Evolutionary conservation across 371 early-diverging fungal species (phyloP).

Genomic region (Syncephalastrum monosporum): DNA sequence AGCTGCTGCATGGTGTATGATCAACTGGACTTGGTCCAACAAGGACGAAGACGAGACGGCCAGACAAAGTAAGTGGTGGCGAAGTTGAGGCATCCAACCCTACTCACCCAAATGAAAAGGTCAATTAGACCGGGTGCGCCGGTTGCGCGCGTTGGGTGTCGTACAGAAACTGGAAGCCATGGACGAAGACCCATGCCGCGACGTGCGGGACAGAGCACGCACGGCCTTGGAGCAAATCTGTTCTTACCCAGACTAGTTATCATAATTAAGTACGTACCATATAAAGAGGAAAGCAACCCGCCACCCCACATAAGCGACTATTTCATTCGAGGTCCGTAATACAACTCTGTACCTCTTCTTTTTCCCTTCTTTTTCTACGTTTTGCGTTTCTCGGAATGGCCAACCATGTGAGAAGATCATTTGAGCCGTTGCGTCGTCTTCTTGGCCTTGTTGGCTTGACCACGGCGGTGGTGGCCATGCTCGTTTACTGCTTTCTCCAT

Average conservation of each 20-base stretch:
- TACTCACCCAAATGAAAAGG: conserved; percentile 8
- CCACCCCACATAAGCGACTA: no score
- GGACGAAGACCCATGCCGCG: conserved; percentile 57
- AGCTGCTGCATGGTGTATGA: conserved; percentile 77
- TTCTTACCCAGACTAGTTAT: conserved; percentile 8
- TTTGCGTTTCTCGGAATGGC: no score
- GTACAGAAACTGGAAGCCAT: conserved; percentile 56
- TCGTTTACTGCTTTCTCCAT: conserved; percentile 49
- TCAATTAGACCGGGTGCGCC: conserved; percentile 21
- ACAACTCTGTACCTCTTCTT: no score
- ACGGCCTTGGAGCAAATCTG: conserved; percentile 66
- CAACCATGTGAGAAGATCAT: no score
- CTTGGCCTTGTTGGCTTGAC: no score
- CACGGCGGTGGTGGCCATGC: neutral
- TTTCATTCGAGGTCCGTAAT: no score
- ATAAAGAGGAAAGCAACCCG: neutral
- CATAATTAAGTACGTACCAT: neutral
- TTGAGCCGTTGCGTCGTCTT: no score
- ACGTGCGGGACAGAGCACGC: conserved; percentile 76
- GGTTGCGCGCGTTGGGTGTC: conserved; percentile 54
- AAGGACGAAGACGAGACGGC: conserved; percentile 58
- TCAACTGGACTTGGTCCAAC: conserved; percentile 76
- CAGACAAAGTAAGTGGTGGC: neutral
- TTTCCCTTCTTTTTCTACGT: no score
- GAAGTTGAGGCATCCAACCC: neutral